Conservation (phyloP, 306 rosid species). For the Acacia acuminata region DNA sequence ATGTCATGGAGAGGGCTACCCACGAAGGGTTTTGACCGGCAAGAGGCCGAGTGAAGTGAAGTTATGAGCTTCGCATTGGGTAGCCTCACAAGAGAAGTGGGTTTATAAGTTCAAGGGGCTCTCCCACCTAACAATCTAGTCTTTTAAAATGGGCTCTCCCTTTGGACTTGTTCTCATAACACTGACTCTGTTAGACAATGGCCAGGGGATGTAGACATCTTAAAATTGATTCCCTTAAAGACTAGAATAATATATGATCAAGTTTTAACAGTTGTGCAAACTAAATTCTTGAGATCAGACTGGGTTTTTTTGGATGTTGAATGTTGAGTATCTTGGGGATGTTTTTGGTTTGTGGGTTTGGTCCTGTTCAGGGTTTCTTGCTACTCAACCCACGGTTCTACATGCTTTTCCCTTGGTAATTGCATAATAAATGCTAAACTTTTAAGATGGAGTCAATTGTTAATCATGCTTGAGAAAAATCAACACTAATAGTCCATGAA, state of each 20-base stretch:
- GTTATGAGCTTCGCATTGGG: too few species aligned
- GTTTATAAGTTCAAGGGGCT: too few species aligned
- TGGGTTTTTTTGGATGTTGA: not conserved
- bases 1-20: too few species aligned
- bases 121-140: too few species aligned
- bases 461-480: not conserved
- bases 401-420: not conserved
- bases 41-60: too few species aligned
- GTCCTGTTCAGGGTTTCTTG: not conserved
- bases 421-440: not conserved
- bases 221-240: conserved; percentile 1
- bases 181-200: not conserved
- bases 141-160: too few species aligned
- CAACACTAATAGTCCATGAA: not conserved
- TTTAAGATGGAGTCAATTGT: not conserved
- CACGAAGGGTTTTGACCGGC: too few species aligned
- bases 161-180: too few species aligned
- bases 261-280: not conserved
- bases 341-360: not conserved
- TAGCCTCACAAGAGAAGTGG: too few species aligned
- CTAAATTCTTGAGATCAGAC: not conserved
- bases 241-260: not conserved
- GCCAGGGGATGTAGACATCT: not conserved
- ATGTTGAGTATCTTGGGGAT: not conserved
- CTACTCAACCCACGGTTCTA: not conserved